Conservation (phyloP, 768 basidiomycete species). For the Trametes cinnabarina region DNA sequence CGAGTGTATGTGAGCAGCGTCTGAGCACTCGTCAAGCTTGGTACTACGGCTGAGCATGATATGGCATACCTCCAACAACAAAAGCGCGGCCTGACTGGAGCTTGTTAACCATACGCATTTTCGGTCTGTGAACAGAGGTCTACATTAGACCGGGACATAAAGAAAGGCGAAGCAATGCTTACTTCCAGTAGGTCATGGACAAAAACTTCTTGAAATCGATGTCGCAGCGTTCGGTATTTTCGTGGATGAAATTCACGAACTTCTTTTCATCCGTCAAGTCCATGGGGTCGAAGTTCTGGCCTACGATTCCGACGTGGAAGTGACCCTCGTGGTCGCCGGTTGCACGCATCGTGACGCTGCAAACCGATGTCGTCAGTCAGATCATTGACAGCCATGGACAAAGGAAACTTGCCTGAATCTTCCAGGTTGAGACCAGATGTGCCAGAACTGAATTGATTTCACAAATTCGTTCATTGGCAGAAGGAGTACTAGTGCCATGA, state of each 20-base stretch:
- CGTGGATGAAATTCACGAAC: slow-evolving; percentile 31
- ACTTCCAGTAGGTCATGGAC: slow-evolving; percentile 26
- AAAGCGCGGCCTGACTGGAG: slow-evolving; percentile 45
- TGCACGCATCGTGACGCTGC: slow-evolving; percentile 18
- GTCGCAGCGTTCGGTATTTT: slow-evolving; percentile 28
- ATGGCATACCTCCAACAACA: slow-evolving; percentile 40
- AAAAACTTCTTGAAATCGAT: slow-evolving; percentile 30
- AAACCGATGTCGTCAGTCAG: background rate
- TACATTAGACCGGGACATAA: background rate
- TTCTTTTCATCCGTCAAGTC: slow-evolving; percentile 26
- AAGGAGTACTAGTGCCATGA: no score
- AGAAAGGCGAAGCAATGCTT: slow-evolving; percentile 16
- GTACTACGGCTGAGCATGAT: no score
- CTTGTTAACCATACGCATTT: slow-evolving; percentile 46
- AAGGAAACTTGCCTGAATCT: slow-evolving; percentile 5
- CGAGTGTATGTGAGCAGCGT: slow-evolving; percentile 42
- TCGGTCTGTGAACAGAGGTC: slow-evolving; percentile 34
- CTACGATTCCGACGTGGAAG: slow-evolving; percentile 2
- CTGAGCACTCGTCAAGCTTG: no score
- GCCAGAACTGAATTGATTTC: slow-evolving; percentile 6
- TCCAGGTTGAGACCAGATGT: slow-evolving; percentile 20
- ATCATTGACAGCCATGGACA: background rate
- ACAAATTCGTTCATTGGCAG: no score
- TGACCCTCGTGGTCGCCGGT: background rate
- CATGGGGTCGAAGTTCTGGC: slow-evolving; percentile 12